A percentile compares a stretch with the other conserved stretches of the same genome.
Evolutionary conservation across 805 yeast genomes (phyloP).

Genomic region (Saturnispora gosingensis): DNA sequence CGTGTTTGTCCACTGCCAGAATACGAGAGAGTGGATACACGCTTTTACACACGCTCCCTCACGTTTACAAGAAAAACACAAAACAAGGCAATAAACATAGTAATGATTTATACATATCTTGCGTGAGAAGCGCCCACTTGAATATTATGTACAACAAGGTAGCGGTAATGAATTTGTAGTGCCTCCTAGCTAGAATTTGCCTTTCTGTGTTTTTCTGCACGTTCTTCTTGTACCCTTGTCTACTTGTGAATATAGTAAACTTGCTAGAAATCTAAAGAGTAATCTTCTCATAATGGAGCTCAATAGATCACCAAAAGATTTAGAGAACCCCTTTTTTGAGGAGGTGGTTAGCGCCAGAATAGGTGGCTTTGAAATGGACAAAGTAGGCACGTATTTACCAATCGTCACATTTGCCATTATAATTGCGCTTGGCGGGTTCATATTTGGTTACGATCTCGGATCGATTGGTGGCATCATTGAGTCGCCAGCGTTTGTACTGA

Average conservation of each 20-base stretch:
- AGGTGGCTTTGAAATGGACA: background rate
- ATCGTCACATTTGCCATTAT: slow-evolving; percentile 19
- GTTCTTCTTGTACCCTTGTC: background rate
- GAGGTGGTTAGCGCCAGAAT: background rate
- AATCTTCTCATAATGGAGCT: background rate
- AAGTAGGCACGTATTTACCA: slow-evolving; percentile 16
- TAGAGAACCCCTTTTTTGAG: background rate
- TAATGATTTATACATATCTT: too few relatives aligned
- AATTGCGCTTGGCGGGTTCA: slow-evolving; percentile 26
- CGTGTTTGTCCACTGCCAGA: background rate
- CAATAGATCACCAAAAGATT: background rate
- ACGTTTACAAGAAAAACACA: background rate
- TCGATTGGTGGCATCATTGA: slow-evolving; percentile 28
- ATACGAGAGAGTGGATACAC: background rate
- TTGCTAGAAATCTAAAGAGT: background rate
- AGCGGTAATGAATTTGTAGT: background rate
- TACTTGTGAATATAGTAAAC: background rate
- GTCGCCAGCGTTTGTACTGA: slow-evolving; percentile 20
- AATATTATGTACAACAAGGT: background rate
- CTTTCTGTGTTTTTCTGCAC: background rate
- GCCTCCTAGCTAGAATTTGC: background rate
- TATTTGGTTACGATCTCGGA: slow-evolving; percentile 31
- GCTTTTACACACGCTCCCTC: background rate
- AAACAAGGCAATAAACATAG: background rate
- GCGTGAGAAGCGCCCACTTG: too few relatives aligned